These are phyloP conservation scores for Daldinia loculata DNA, from an alignment of 495 filamentous ascomycete genomes.

Conservation along the genomic window DNA sequence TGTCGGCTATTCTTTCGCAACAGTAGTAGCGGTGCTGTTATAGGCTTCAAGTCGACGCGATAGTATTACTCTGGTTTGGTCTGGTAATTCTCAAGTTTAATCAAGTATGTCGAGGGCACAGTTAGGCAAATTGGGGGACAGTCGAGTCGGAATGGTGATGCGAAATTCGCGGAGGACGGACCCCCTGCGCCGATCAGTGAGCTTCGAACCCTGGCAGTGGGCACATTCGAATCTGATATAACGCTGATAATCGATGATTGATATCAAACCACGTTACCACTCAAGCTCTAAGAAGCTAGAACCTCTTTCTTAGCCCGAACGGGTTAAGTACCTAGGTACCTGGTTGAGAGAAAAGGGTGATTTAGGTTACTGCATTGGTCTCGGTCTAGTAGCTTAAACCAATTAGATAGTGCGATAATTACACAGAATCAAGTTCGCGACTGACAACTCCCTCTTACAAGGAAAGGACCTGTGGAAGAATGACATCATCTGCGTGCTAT, in stretches of 20 bases:
- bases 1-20: neutral
- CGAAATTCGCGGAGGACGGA: slow-evolving; percentile 16
- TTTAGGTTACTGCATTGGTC: neutral
- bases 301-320: slow-evolving; percentile 12
- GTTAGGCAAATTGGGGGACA: neutral
- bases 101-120: neutral
- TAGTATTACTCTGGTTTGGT: neutral
- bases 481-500: slow-evolving; percentile 21
- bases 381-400: slow-evolving; percentile 8
- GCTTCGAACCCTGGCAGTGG: slow-evolving; percentile 25
- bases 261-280: slow-evolving; percentile 11
- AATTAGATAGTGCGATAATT: slow-evolving; percentile 7
- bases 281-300: slow-evolving; percentile 1
- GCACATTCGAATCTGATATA: slow-evolving; percentile 20
- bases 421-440: slow-evolving; percentile 10
- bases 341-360: neutral
- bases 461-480: slow-evolving; percentile 11
- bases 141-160: slow-evolving; percentile 11
- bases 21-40: neutral
- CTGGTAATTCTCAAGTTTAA: neutral
- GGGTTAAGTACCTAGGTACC: slow-evolving; percentile 1
- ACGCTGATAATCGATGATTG: slow-evolving; percentile 24
- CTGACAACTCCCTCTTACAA: slow-evolving; percentile 2
- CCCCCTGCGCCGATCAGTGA: slow-evolving; percentile 43
- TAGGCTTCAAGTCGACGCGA: neutral